Conservation (phyloP, 768 basidiomycete species). For the Favolaschia claudopus region DNA sequence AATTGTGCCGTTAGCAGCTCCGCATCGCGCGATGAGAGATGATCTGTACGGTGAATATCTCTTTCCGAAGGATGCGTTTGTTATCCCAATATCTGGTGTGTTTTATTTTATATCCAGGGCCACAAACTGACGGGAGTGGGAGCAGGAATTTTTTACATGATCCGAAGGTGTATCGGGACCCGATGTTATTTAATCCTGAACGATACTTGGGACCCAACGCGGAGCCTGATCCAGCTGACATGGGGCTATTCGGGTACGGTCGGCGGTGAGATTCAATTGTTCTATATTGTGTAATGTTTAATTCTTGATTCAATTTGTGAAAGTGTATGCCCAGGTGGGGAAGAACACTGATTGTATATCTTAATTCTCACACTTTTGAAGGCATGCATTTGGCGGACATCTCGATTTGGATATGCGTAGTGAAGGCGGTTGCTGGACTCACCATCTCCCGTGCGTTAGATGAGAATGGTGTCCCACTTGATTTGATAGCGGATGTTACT, state of each 20-base stretch:
- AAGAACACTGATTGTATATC: not conserved
- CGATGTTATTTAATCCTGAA: conserved; percentile 41
- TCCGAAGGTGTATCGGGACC: conserved; percentile 37
- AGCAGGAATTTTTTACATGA: conserved; percentile 42
- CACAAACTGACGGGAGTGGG: too few species aligned
- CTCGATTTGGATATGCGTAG: conserved; percentile 28
- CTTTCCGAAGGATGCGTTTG: conserved; percentile 39
- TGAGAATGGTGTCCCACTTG: conserved; percentile 25
- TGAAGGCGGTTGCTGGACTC: conserved; percentile 29
- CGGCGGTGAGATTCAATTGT: conserved; percentile 19
- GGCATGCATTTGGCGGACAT: conserved; percentile 29
- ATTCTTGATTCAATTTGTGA: not conserved
- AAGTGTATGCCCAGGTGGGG: conserved; percentile 15
- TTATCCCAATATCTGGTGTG: conserved; percentile 32
- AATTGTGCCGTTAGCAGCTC: conserved; percentile 25
- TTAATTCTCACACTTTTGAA: not conserved
- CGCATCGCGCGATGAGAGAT: conserved; percentile 37
- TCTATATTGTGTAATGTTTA: not conserved
- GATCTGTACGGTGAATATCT: conserved; percentile 41
- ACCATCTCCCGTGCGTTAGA: conserved; percentile 30
- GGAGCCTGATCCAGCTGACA: conserved; percentile 26
- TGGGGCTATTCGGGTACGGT: conserved; percentile 40
- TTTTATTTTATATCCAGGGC: too few species aligned
- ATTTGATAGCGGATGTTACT: conserved; percentile 23
- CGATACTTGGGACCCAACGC: conserved; percentile 35